Percentiles rank a stretch among this genome's conserved stretches.
phyloP scores from a whole-genome alignment of 345 rosid genomes.

The Raphanus raphanistrum region DNA sequence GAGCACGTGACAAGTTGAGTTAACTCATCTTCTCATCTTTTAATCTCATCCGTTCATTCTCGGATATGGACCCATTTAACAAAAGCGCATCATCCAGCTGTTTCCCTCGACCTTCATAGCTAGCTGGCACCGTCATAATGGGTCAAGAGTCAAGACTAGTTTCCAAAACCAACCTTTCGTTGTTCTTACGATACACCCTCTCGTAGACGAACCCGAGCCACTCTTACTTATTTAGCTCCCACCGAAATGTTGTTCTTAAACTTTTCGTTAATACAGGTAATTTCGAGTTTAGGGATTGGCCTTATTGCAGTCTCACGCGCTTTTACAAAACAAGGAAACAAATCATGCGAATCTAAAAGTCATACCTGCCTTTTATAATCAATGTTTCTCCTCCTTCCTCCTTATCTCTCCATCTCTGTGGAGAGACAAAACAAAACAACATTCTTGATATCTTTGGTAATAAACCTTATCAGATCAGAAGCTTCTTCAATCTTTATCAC shows the following conservation, averaged over 20 bases:
- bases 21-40: conserved; percentile 14
- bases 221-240: not conserved
- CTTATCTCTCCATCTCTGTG: conserved; percentile 40
- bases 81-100: conserved; percentile 37
- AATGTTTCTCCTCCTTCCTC: conserved; percentile 30
- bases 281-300: conserved; percentile 13
- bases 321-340: conserved; percentile 11
- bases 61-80: not conserved
- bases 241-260: not conserved
- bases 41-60: conserved; percentile 25
- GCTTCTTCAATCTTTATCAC: not conserved
- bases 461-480: not conserved
- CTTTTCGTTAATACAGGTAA: conserved; percentile 22
- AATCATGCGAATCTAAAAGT: conserved; percentile 36
- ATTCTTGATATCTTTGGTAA: conserved; percentile 13
- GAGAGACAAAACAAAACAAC: conserved; percentile 29
- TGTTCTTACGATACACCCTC: conserved; percentile 5
- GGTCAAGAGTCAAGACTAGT: conserved; percentile 26
- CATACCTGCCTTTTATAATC: conserved; percentile 34
- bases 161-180: conserved; percentile 31
- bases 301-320: conserved; percentile 25
- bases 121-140: conserved; percentile 38
- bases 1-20: conserved; percentile 40
- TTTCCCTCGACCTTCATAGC: conserved; percentile 32
- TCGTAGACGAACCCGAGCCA: not conserved